Percentiles rank a stretch among this genome's conserved stretches.
These are phyloP conservation scores for Botrytis elliptica DNA, from an alignment of 2,329 filamentous ascomycete genomes.

Conservation along the genomic window DNA sequence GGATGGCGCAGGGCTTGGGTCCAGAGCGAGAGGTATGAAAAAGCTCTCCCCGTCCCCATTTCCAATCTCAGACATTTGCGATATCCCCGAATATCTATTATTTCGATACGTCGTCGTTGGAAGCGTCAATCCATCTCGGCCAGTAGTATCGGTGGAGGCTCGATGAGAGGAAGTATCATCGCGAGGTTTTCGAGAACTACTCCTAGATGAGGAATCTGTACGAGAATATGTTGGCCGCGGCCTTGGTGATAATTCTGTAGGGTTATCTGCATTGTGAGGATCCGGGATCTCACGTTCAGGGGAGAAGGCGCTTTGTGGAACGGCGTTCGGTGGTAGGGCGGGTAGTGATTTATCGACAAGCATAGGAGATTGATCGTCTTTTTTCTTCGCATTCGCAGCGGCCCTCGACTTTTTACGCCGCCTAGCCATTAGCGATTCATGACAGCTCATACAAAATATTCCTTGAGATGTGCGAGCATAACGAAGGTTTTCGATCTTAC, in stretches of 20 bases:
- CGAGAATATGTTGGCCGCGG: conserved; percentile 53
- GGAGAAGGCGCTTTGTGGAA: conserved; percentile 60
- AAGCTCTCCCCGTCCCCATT: conserved; percentile 55
- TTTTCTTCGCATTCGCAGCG: conserved; percentile 57
- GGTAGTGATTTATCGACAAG: conserved; percentile 90
- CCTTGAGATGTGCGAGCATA: conserved; percentile 97
- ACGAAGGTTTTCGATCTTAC: conserved; percentile 96
- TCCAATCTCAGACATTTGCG: conserved; percentile 46
- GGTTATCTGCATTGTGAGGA: conserved; percentile 62
- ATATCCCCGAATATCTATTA: conserved; percentile 72
- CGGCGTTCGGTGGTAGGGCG: conserved; percentile 77
- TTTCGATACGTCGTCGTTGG: conserved; percentile 76
- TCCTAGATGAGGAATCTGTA: conserved; percentile 56
- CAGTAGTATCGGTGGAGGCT: conserved; percentile 43
- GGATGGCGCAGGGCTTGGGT: conserved; percentile 59
- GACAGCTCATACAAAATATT: conserved; percentile 99
- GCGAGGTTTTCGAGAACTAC: conserved; percentile 46
- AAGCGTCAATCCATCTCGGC: conserved; percentile 63
- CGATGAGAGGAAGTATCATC: conserved; percentile 54
- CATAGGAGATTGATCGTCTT: conserved; percentile 63
- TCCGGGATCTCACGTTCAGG: conserved; percentile 55
- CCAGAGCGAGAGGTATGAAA: conserved; percentile 73
- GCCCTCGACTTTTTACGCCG: conserved; percentile 83
- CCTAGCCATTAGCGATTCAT: conserved; percentile 93
- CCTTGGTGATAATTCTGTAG: conserved; percentile 67